These are phyloP conservation scores for Helotiales sp. DNA, from an alignment of 2,329 filamentous ascomycete genomes.

Conservation along the genomic window DNA sequence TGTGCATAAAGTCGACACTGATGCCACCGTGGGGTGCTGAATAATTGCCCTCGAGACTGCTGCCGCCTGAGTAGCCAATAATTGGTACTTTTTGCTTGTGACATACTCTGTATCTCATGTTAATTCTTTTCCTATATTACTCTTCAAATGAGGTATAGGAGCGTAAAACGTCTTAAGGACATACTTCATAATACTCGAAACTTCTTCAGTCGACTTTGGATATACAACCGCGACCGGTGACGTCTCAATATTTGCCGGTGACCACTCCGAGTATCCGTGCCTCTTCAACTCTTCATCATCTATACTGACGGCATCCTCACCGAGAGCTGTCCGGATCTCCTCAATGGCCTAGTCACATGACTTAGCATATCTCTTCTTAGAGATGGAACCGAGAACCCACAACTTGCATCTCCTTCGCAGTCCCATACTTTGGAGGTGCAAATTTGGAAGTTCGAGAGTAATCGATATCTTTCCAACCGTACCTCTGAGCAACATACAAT, in stretches of 20 bases:
- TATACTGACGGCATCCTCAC: constrained; percentile 58
- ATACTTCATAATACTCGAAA: constrained; percentile 55
- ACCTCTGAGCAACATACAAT: neutral
- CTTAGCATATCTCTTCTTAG: neutral
- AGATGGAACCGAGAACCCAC: neutral
- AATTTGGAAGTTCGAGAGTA: constrained; percentile 59
- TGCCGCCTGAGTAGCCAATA: constrained; percentile 73
- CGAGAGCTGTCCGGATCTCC: constrained; percentile 15
- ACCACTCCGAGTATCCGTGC: constrained; percentile 67
- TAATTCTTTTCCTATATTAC: too few relatives aligned
- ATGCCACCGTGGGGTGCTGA: constrained; percentile 82
- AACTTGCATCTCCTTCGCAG: constrained; percentile 16
- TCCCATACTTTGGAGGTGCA: constrained; percentile 28
- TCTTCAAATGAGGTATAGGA: too few relatives aligned
- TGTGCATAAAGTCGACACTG: constrained; percentile 76
- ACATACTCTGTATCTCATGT: constrained; percentile 63
- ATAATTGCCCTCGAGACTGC: constrained; percentile 86
- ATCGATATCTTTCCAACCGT: neutral
- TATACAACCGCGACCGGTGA: constrained; percentile 64
- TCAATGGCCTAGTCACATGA: constrained; percentile 15
- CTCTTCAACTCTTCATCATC: constrained; percentile 59
- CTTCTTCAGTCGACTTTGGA: constrained; percentile 59
- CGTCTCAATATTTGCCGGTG: constrained; percentile 56
- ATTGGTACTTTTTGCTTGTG: constrained; percentile 77
- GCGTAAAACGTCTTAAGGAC: neutral